Conservation (phyloP, 2,329 filamentous ascomycete species). For the Dactylellina leptospora region DNA sequence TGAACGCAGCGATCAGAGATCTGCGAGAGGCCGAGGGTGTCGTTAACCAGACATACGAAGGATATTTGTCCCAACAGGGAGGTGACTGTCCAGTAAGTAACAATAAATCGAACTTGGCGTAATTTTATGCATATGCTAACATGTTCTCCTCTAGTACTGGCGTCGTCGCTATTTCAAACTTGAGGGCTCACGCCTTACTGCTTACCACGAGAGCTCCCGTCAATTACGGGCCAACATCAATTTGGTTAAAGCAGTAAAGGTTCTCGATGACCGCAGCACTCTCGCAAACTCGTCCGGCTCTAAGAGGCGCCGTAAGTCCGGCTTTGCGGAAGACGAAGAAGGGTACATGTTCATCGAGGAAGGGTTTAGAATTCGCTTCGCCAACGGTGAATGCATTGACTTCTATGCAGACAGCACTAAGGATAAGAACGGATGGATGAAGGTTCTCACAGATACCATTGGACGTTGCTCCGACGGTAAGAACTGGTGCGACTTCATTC, state of each 20-base stretch:
- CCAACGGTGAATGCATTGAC: conserved; percentile 97
- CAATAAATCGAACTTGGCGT: conserved; percentile 27
- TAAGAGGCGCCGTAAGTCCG: conserved; percentile 86
- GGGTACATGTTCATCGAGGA: conserved; percentile 99
- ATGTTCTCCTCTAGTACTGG: conserved; percentile 77
- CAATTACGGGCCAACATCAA: conserved; percentile 98
- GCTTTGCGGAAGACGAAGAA: conserved; percentile 97
- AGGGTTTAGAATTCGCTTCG: conserved; percentile 97
- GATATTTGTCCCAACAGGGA: conserved; percentile 92
- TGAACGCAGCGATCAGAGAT: conserved; percentile 94
- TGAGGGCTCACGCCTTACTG: conserved; percentile 86
- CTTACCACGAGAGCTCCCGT: conserved; percentile 92
- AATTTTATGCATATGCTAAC: conserved; percentile 60
- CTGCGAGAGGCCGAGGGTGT: conserved; percentile 88
- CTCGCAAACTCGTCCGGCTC: conserved; percentile 80
- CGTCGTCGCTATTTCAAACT: conserved; percentile 97
- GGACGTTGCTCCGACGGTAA: conserved; percentile 66
- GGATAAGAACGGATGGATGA: conserved; percentile 96
- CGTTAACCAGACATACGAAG: conserved; percentile 81
- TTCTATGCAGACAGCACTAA: conserved; percentile 91
- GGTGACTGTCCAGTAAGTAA: conserved; percentile 91
- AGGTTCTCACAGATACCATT: conserved; percentile 77
- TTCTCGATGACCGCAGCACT: conserved; percentile 89
- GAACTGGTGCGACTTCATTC: conserved; percentile 72
- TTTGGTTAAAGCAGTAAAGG: conserved; percentile 85